Conservation (phyloP, 805 yeast species). For the Metschnikowia matae region DNA sequence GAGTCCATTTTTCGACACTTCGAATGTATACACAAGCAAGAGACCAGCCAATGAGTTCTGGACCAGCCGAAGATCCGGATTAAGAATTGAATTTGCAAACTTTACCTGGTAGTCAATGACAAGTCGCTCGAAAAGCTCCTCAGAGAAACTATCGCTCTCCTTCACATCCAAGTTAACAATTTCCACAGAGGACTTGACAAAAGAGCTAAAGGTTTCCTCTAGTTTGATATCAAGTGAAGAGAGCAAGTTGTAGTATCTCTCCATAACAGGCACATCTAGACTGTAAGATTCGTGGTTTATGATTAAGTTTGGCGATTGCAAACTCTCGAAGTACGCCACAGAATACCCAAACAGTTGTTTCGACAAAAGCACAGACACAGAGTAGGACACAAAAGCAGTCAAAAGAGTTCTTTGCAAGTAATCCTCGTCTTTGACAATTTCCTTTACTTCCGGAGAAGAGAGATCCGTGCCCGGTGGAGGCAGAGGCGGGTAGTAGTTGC, state of each 20-base stretch:
- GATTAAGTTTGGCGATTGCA: not conserved
- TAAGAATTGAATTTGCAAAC: slow-evolving; percentile 24
- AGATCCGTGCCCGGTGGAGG: slow-evolving; percentile 42
- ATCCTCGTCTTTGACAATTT: slow-evolving; percentile 50
- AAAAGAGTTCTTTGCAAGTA: slow-evolving; percentile 63
- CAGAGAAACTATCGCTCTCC: slow-evolving; percentile 23
- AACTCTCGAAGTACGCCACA: slow-evolving; percentile 18
- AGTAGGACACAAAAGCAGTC: slow-evolving; percentile 56
- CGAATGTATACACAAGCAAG: slow-evolving; percentile 16
- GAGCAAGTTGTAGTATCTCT: slow-evolving; percentile 40
- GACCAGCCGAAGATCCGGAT: slow-evolving; percentile 24
- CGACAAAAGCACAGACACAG: slow-evolving; percentile 35
- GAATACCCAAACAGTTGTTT: slow-evolving; percentile 20
- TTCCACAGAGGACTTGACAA: slow-evolving; percentile 33
- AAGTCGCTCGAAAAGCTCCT: slow-evolving; percentile 37
- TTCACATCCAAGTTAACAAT: slow-evolving; percentile 30
- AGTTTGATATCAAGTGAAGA: slow-evolving; percentile 65
- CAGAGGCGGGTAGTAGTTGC: slow-evolving; percentile 43
- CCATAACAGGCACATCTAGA: slow-evolving; percentile 21
- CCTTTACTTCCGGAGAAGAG: slow-evolving; percentile 36
- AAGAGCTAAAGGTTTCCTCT: slow-evolving; percentile 33
- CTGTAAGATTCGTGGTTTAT: slow-evolving; percentile 14
- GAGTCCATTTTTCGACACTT: slow-evolving; percentile 7
- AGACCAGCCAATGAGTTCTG: slow-evolving; percentile 29
- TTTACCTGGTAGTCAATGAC: slow-evolving; percentile 41